Evolutionary conservation across 2,329 filamentous ascomycete genomes (phyloP), one percentile per base, ranked within the genome.

Genomic region (Aspergillus sp.): DNA sequence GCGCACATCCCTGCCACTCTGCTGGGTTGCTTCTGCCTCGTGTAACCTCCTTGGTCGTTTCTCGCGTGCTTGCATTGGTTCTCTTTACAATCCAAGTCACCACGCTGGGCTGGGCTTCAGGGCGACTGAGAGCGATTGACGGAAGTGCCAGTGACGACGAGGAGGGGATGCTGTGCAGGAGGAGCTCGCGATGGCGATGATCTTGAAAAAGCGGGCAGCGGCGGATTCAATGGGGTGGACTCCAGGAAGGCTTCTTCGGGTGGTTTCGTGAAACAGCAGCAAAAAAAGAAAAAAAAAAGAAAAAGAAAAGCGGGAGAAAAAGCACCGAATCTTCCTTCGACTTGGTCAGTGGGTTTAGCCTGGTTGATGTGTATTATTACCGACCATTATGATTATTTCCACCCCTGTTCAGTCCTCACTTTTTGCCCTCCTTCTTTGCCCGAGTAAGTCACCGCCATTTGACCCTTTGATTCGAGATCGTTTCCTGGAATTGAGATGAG

Each of bases 41-140:
- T 69, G 65, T 65, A 64, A 69, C 67, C 60, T 66, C 49, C 49
- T 60, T 59, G 43, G 62, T 61, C 61, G 52, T 30, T 59, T 57
- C 58, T 67, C 63, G 66, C 63, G 66, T 69, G 68, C 66, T 65
- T 67, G 65, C 65, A 69, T 65, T 57, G 48, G 56, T 28, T 56
- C 34, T 30, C 34, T 46, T 52, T 28, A 22, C 28, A 61, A 58
- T 56, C 7, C 41, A 41, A 17, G 34, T 41, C 11, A 41, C 34
- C 34, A 41, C 34, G 34, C 34, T 41, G 34, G 34, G 34, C 34
- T 41, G 34, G 34, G 34, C 34, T 41, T 15, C 34, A 41, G 34
- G 34, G 34, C 11, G 34, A 28, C 6, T 2, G 25, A 28, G 25
- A 41, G 34, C 34, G 34, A 41, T 41, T 41, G 34, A 38, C 34